phyloP scores from a whole-genome alignment of 139 green algal species.

The Coelastrella sp. region DNA sequence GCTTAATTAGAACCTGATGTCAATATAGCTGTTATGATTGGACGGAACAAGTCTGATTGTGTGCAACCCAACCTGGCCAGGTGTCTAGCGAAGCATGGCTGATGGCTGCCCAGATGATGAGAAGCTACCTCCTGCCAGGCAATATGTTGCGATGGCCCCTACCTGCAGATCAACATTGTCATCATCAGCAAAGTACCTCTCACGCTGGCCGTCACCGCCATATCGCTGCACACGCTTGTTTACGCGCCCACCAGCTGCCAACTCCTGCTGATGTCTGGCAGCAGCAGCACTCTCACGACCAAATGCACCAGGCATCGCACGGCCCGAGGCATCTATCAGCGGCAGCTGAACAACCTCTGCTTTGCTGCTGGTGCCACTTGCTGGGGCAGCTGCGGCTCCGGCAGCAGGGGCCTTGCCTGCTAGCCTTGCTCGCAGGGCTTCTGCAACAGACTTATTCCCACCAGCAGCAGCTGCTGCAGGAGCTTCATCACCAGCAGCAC shows the following conservation, averaged over 20 bases:
- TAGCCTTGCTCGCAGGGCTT: slow-evolving; percentile 24
- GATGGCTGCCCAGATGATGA: too few species aligned
- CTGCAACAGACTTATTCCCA: slow-evolving; percentile 33
- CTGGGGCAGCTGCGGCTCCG: not conserved
- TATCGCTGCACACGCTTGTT: slow-evolving; percentile 75
- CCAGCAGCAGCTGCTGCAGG: not conserved
- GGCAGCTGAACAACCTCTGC: slow-evolving; percentile 69
- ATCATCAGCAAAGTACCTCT: slow-evolving; percentile 92
- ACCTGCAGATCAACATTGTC: slow-evolving; percentile 71
- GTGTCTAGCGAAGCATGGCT: too few species aligned
- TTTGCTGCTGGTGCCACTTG: slow-evolving; percentile 2
- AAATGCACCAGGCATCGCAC: slow-evolving; percentile 86
- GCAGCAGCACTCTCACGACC: slow-evolving; percentile 75
- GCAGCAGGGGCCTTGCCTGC: slow-evolving; percentile 18
- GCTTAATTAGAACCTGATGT: too few species aligned
- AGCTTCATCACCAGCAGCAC: not conserved
- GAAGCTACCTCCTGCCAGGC: too few species aligned
- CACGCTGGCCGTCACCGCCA: slow-evolving; percentile 65
- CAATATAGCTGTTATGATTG: too few species aligned
- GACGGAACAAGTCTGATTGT: too few species aligned
- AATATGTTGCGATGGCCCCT: not conserved
- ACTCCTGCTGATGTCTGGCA: not conserved
- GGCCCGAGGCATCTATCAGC: slow-evolving; percentile 80
- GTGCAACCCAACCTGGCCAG: too few species aligned
- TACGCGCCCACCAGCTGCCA: slow-evolving; percentile 31